Percentiles rank a stretch among this genome's conserved stretches.
Conservation (phyloP, 768 basidiomycete species). For the Termitomyces sp. region DNA sequence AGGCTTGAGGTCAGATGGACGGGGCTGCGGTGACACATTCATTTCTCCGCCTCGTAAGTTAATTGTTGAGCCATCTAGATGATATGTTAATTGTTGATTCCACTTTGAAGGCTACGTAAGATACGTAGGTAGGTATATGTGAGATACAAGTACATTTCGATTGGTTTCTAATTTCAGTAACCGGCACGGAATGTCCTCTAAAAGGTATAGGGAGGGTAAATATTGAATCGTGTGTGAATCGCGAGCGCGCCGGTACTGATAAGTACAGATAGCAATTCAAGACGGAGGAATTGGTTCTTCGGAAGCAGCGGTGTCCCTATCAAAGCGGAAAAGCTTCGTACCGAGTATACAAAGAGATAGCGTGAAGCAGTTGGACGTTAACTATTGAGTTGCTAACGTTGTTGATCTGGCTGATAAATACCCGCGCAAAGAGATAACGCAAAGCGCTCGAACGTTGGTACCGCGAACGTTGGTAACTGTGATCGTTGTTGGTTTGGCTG, state of each 20-base stretch:
- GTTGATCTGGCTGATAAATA: background rate
- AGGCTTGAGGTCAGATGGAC: background rate
- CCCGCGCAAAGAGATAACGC: background rate
- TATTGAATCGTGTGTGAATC: background rate
- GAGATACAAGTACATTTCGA: background rate
- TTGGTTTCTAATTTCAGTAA: background rate
- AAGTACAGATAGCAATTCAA: background rate
- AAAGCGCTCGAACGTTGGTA: background rate
- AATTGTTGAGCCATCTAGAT: background rate
- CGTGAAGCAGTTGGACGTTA: background rate
- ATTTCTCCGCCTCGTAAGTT: background rate
- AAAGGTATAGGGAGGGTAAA: background rate
- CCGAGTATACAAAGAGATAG: background rate
- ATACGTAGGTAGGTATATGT: background rate
- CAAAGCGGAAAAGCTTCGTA: background rate
- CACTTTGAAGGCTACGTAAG: too few species aligned
- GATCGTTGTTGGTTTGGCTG: background rate
- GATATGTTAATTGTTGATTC: background rate
- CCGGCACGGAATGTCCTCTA: background rate
- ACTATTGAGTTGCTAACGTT: background rate
- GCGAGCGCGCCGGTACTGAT: background rate
- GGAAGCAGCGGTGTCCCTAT: conserved; percentile 3
- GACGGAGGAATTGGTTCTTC: background rate
- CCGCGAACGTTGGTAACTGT: background rate
- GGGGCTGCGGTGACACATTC: background rate